Evolutionary conservation across 306 rosid species (phyloP).

Genomic region (Prosopis cineraria): DNA sequence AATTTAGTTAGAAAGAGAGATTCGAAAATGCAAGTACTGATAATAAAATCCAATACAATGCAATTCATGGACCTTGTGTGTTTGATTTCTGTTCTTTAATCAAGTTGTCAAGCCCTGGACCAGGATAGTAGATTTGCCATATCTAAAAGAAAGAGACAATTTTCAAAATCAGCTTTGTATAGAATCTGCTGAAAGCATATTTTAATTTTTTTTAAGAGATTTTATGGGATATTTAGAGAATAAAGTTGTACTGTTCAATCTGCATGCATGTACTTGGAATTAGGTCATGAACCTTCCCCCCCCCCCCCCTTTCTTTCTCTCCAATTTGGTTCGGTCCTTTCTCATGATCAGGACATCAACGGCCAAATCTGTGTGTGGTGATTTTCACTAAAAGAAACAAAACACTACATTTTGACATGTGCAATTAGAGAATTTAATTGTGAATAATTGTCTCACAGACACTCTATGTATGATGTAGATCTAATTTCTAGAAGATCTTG

Average conservation of each 20-base stretch:
- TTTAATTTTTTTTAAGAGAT: slow-evolving; percentile 22
- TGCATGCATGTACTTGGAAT: slow-evolving; percentile 39
- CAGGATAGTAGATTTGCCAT: not conserved
- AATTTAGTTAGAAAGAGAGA: not conserved
- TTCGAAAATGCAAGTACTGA: slow-evolving; percentile 38
- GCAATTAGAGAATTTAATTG: not conserved
- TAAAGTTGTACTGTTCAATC: slow-evolving; percentile 51
- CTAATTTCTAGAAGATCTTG: too few species aligned
- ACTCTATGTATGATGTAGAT: too few species aligned
- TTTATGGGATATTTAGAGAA: slow-evolving; percentile 46
- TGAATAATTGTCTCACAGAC: not conserved
- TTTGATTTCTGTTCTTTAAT: slow-evolving; percentile 20
- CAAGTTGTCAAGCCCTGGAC: not conserved
- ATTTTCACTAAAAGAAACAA: not conserved
- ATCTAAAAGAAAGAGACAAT: not conserved
- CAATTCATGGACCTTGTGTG: slow-evolving; percentile 2
- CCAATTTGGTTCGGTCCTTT: not conserved
- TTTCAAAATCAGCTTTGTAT: slow-evolving; percentile 26
- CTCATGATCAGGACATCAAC: not conserved
- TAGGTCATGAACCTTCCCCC: slow-evolving; percentile 43
- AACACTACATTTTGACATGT: not conserved
- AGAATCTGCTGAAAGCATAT: slow-evolving; percentile 43
- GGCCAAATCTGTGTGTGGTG: not conserved
- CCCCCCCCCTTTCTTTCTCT: not conserved
- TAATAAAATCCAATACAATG: slow-evolving; percentile 45